Evolutionary conservation across 495 filamentous ascomycete species (phyloP), one percentile per base, ranked within the genome.

Genomic region (Mytilinidion resinicola): DNA sequence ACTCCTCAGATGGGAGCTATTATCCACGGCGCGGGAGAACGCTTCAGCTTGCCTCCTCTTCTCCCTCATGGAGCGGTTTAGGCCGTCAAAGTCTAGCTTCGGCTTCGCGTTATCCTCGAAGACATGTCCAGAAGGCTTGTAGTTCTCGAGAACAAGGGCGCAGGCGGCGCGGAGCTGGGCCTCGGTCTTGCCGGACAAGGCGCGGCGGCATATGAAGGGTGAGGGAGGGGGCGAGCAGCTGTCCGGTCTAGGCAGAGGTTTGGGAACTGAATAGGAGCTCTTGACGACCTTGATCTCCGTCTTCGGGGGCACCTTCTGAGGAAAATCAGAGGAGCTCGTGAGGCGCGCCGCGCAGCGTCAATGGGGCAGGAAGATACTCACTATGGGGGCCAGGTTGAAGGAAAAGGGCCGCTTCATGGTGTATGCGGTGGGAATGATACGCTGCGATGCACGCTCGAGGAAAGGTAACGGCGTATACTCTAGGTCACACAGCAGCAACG

Each of bases 91-190:
- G 47, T 66, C 63, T 41, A 63, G 54, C 58, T 67, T 67, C 39
- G 62, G 63, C 42, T 65, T 61, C 9, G 53, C 30, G 8, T 55
- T 44, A n/a, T 69, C 66, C 30, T 61, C 57, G 49, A 67, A 65
- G 8, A 61, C 59, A 53, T 70, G 61, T 42, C 68, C 63, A 12
- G 63, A 66, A 37, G 72, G 72, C 58, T 69, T 73, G 63, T 65
- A 73, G 50, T 72, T 57, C 50, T 71, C 62, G 19, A 73, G 54
- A 14, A 74, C 64, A 8, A 66, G 56, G 15, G 68, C 67, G 51
- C 72, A 74, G 2, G 72, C 66, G 14, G 57, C 41, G 21, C 70
- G 64, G 6, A 74, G 66, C 52, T 74, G 68, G 17, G 57, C 58
- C 41, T 74, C 72, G 33, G 53, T 57, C 10, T 55, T 49, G 4